These are phyloP conservation scores for Golovinomyces cichoracearum DNA, from an alignment of 2,329 filamentous ascomycete genomes.

Conservation along the genomic window DNA sequence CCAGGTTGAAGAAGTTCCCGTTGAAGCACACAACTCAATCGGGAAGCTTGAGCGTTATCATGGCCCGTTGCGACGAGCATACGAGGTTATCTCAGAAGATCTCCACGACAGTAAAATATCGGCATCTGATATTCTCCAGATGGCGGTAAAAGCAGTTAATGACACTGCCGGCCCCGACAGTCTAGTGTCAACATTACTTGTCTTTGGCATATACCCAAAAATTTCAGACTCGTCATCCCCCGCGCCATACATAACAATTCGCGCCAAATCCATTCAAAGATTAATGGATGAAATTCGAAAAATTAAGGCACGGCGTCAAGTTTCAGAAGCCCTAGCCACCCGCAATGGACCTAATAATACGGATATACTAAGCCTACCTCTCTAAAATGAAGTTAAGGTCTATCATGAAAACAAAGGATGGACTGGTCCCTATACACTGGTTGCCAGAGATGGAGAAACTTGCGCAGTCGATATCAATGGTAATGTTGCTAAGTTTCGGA, in stretches of 20 bases:
- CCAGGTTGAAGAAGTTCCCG: background rate
- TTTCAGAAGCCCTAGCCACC: background rate
- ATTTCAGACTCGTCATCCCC: background rate
- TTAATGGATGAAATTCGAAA: constrained; percentile 2
- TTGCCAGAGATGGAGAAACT: background rate
- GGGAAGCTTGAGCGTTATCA: constrained; percentile 2
- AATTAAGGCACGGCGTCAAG: background rate
- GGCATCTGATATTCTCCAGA: background rate
- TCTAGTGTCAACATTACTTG: background rate
- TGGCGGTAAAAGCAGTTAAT: constrained; percentile 1
- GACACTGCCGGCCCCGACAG: background rate
- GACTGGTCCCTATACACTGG: background rate
- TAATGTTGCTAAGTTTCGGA: background rate
- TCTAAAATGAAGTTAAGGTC: background rate
- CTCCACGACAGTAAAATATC: background rate
- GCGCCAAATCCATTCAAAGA: background rate
- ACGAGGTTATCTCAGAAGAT: constrained; percentile 1
- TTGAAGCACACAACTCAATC: constrained; percentile 2
- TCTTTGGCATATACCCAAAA: background rate
- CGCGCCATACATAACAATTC: background rate
- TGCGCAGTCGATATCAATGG: background rate
- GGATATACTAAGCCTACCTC: background rate
- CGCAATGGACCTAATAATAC: background rate
- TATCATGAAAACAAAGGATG: background rate
- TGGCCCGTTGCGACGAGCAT: background rate